phyloP scores from a whole-genome alignment of 371 early-diverging fungal species.

The Smittium culicis region DNA sequence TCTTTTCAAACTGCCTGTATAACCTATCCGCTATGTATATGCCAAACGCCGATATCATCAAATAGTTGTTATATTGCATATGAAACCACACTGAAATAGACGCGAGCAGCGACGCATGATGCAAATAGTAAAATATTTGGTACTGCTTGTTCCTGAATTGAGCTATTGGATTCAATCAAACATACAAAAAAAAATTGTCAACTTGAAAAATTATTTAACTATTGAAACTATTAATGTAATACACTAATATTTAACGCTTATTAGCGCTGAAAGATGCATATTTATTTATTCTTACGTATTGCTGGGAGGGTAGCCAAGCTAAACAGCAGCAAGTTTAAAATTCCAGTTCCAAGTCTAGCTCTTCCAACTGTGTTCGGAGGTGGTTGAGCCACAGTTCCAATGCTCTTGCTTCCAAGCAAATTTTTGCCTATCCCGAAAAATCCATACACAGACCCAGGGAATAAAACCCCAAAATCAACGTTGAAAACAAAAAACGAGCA shows the following conservation, averaged over 20 bases:
- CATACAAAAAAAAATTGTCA: too few relatives aligned
- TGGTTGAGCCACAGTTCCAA: background rate
- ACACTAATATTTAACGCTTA: too few relatives aligned
- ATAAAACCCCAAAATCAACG: background rate
- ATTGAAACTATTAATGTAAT: too few relatives aligned
- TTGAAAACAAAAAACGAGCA: background rate
- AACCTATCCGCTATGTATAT: background rate
- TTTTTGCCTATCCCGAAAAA: too few relatives aligned
- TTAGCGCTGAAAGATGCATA: too few relatives aligned
- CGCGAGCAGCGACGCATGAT: background rate
- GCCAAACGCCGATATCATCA: background rate
- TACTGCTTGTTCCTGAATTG: background rate
- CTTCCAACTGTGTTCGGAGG: background rate
- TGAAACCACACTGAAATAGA: background rate
- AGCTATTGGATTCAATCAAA: too few relatives aligned
- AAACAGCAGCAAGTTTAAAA: background rate
- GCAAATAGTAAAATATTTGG: background rate
- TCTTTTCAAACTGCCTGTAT: background rate
- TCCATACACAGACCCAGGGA: too few relatives aligned
- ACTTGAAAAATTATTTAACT: too few relatives aligned
- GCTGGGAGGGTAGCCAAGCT: background rate
- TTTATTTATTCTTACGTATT: background rate
- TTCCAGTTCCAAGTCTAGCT: background rate
- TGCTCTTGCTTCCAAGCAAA: background rate
- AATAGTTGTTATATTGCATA: background rate